Conservation (phyloP, 1,284 basidiomycete species). For the Schizophyllum commune region DNA sequence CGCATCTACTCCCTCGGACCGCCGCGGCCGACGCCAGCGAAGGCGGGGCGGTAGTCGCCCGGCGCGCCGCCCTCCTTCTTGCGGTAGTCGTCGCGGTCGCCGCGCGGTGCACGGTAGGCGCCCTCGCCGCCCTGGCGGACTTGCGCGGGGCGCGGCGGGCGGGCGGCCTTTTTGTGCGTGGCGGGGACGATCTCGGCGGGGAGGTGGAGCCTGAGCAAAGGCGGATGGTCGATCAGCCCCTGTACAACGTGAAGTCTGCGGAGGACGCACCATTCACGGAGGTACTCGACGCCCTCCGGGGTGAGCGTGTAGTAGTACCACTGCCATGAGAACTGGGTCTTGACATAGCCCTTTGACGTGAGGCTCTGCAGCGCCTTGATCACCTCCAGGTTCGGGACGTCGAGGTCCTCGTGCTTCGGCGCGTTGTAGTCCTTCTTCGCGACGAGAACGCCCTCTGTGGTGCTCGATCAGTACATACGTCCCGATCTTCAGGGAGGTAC, state of each 20-base stretch:
- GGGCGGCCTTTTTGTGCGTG: constrained; percentile 91
- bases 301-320: constrained; percentile 95
- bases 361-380: constrained; percentile 99
- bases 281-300: constrained; percentile 90
- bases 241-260: neutral
- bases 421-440: constrained; percentile 99
- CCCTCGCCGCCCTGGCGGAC: constrained; percentile 67
- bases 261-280: constrained; percentile 76
- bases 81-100: constrained; percentile 87
- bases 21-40: constrained; percentile 84
- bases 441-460: constrained; percentile 91
- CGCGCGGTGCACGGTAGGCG: constrained; percentile 81
- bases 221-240: neutral
- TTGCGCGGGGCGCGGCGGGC: constrained; percentile 63
- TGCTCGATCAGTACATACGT: neutral
- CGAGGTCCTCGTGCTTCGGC: constrained; percentile 95
- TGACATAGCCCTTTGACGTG: constrained; percentile 92
- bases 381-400: constrained; percentile 95
- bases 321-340: constrained; percentile 97
- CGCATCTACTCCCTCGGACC: constrained; percentile 34
- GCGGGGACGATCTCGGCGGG: constrained; percentile 90
- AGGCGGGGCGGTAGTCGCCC: constrained; percentile 78
- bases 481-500: neutral
- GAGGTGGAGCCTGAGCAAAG: constrained; percentile 69
- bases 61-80: constrained; percentile 73